phyloP scores from a whole-genome alignment of 73 alveolate species.

The Paramecium sonneborni region DNA sequence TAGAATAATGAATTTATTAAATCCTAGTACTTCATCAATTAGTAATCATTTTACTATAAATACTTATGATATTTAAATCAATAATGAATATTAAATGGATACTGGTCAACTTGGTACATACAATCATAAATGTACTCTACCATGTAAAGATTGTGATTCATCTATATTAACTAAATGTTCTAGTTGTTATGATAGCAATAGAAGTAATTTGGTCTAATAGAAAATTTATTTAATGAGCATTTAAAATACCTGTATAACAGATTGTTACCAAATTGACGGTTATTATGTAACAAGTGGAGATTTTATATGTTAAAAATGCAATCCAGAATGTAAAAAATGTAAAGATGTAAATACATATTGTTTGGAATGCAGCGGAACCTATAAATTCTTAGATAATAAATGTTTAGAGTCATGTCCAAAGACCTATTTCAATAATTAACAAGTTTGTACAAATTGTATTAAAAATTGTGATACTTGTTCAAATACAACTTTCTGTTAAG shows the following conservation, averaged over 20 bases:
- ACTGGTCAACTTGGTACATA: not conserved
- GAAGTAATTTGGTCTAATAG: not conserved
- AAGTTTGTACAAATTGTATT: not conserved
- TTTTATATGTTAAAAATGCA: not conserved
- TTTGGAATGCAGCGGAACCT: not conserved
- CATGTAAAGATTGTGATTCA: conserved; percentile 3
- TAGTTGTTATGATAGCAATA: not conserved
- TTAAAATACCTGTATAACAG: not conserved
- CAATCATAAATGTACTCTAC: not conserved
- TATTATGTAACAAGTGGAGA: not conserved
- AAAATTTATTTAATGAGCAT: not conserved
- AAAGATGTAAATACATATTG: not conserved
- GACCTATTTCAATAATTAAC: not conserved
- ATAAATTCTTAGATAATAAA: not conserved
- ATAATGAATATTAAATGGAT: not conserved
- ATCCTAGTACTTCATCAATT: not conserved
- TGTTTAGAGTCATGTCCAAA: not conserved
- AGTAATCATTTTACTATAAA: not conserved
- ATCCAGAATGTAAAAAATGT: not conserved
- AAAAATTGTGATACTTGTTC: conserved; percentile 17
- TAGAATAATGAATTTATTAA: not conserved
- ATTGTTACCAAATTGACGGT: not conserved
- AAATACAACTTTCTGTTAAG: not conserved
- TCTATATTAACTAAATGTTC: not conserved
- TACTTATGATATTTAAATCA: not conserved